These are phyloP conservation scores for Apiotrichum siamense DNA, from an alignment of 1,284 basidiomycete genomes.

Conservation along the genomic window DNA sequence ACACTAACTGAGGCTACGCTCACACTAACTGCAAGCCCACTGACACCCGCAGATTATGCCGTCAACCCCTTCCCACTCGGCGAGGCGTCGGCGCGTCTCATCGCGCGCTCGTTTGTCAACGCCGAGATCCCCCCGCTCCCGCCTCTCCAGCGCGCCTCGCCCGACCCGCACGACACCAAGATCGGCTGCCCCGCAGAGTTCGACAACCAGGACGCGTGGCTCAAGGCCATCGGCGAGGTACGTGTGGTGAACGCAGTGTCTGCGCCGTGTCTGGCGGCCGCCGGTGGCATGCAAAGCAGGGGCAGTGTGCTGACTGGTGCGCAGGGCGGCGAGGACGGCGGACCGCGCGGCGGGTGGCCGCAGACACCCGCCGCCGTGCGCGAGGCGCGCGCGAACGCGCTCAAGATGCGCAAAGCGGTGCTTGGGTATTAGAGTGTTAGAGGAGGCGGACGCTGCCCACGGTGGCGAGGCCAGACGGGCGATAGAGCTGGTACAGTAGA, in stretches of 20 bases:
- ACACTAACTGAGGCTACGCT: too few relatives aligned
- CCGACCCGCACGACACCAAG: slow-evolving; percentile 11
- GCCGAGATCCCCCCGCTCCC: slow-evolving; percentile 16
- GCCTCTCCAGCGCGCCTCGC: slow-evolving; percentile 10
- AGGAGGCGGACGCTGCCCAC: too few relatives aligned
- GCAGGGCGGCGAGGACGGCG: slow-evolving; percentile 13
- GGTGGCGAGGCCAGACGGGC: too few relatives aligned
- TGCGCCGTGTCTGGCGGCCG: not conserved
- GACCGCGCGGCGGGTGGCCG: slow-evolving; percentile 8
- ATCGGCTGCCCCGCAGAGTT: slow-evolving; percentile 20
- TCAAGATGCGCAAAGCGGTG: slow-evolving; percentile 7
- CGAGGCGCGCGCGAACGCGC: slow-evolving; percentile 10
- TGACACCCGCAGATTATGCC: slow-evolving; percentile 42
- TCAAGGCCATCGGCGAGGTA: slow-evolving; percentile 24
- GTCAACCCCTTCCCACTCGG: slow-evolving; percentile 49
- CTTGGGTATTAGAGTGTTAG: slow-evolving; percentile 13
- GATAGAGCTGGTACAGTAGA: too few relatives aligned
- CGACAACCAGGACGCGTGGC: slow-evolving; percentile 22
- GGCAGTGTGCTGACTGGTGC: not conserved
- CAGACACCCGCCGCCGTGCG: slow-evolving; percentile 2
- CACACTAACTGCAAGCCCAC: not conserved
- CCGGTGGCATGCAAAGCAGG: too few relatives aligned
- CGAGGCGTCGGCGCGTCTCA: slow-evolving; percentile 46
- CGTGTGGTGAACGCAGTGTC: not conserved
- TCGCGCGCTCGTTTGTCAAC: slow-evolving; percentile 15